Evolutionary conservation across 2,329 filamentous ascomycete species (phyloP).

Genomic region (Talaromyces piceae): DNA sequence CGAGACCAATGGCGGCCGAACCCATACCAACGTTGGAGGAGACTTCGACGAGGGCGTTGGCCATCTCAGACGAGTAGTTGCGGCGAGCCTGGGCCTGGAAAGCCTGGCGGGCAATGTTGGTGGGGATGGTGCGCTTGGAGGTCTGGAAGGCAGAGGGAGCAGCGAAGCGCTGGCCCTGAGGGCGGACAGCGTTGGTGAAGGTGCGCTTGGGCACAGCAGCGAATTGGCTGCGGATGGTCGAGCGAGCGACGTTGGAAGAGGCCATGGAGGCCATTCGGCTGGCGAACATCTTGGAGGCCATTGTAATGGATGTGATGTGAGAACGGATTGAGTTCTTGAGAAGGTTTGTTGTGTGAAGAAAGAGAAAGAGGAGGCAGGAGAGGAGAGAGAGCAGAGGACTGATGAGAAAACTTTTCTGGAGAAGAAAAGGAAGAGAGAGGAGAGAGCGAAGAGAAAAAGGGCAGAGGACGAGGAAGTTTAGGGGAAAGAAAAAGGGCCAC

Average conservation of each 20-base stretch:
- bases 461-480: constrained; percentile 17
- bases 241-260: constrained; percentile 69
- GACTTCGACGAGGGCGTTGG: constrained; percentile 76
- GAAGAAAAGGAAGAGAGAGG: constrained; percentile 9
- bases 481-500: constrained; percentile 20
- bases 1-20: constrained; percentile 83
- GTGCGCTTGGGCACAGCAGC: constrained; percentile 65
- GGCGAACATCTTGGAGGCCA: constrained; percentile 72
- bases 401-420: constrained; percentile 14
- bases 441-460: constrained; percentile 19
- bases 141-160: constrained; percentile 56
- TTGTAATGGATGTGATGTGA: constrained; percentile 55
- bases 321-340: no score
- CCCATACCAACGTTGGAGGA: constrained; percentile 89
- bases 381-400: constrained; percentile 22
- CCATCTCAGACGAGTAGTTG: constrained; percentile 81
- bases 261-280: constrained; percentile 63
- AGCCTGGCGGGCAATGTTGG: constrained; percentile 58
- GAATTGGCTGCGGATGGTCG: constrained; percentile 59
- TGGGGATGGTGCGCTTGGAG: constrained; percentile 66
- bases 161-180: constrained; percentile 27
- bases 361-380: constrained; percentile 15
- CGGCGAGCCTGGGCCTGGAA: constrained; percentile 54
- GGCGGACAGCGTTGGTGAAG: constrained; percentile 45
- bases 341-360: no score